These are phyloP conservation scores for Hansfordia pulvinata DNA, from an alignment of 2,329 filamentous ascomycete genomes.

Conservation along the genomic window DNA sequence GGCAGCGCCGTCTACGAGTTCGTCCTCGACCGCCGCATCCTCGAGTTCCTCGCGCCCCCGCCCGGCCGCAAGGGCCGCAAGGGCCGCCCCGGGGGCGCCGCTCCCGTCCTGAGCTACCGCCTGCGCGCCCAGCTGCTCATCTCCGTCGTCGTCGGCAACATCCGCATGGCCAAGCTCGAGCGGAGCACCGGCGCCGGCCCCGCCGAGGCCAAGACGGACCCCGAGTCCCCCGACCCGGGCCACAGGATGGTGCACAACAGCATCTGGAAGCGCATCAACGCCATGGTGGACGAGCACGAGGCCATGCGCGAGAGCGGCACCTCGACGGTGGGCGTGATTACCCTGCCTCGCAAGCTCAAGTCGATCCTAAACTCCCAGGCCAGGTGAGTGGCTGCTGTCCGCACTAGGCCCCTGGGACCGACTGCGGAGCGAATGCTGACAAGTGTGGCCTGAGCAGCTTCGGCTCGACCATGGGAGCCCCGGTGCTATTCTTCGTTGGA, in stretches of 20 bases:
- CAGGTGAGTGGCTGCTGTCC: constrained; percentile 9
- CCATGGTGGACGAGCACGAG: constrained; percentile 16
- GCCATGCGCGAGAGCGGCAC: constrained; percentile 1
- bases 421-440: constrained; percentile 1
- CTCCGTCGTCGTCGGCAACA: constrained; percentile 16
- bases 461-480: constrained; percentile 15
- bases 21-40: constrained; percentile 14
- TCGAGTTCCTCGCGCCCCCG: constrained; percentile 13
- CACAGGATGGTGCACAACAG: constrained; percentile 14
- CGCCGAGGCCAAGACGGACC: constrained; percentile 5
- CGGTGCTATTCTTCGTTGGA: constrained; percentile 16
- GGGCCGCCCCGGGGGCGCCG: too few relatives aligned
- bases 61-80: constrained; percentile 2
- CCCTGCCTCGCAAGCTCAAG: constrained; percentile 13
- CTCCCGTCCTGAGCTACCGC: constrained; percentile 6
- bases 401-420: background rate
- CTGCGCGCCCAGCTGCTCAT: constrained; percentile 14
- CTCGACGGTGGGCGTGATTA: constrained; percentile 6
- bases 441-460: constrained; percentile 10
- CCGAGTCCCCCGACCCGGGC: too few relatives aligned
- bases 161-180: constrained; percentile 13
- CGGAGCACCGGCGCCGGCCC: constrained; percentile 1
- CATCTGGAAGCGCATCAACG: constrained; percentile 15
- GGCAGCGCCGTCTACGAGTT: constrained; percentile 16
- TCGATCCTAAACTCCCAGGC: constrained; percentile 15